Conservation (phyloP, 2,329 filamentous ascomycete species). For the Apiospora marii region DNA sequence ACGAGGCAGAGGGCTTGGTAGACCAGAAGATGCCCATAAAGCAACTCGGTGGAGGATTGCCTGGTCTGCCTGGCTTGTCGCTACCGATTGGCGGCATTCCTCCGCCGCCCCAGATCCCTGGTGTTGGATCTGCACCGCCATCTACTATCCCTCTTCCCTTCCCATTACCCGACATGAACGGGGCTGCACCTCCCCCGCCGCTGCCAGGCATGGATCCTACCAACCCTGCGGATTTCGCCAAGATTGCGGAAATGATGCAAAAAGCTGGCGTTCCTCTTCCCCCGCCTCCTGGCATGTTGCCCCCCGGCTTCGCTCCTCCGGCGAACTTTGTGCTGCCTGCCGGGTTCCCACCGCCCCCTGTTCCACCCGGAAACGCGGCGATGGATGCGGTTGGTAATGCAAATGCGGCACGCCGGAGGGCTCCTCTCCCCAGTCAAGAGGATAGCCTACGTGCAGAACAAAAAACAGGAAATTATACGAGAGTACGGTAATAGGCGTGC, state of each 20-base stretch:
- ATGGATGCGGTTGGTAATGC: slow-evolving; percentile 30
- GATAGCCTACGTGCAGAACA: slow-evolving; percentile 84
- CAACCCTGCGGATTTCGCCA: slow-evolving; percentile 67
- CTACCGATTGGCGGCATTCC: slow-evolving; percentile 49
- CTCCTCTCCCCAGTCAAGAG: slow-evolving; percentile 82
- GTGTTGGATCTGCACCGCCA: slow-evolving; percentile 39
- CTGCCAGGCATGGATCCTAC: slow-evolving; percentile 62
- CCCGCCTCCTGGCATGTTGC: slow-evolving; percentile 58
- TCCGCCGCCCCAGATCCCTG: slow-evolving; percentile 42
- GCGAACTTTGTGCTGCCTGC: slow-evolving; percentile 51
- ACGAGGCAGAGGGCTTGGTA: slow-evolving; percentile 90
- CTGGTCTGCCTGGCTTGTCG: slow-evolving; percentile 58
- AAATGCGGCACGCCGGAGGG: slow-evolving; percentile 56
- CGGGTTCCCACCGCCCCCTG: slow-evolving; percentile 51
- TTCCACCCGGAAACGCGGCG: slow-evolving; percentile 40
- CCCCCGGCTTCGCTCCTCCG: slow-evolving; percentile 56
- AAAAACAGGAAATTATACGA: slow-evolving; percentile 67
- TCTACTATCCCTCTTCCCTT: slow-evolving; percentile 57
- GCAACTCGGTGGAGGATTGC: slow-evolving; percentile 64
- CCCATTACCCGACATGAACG: slow-evolving; percentile 54
- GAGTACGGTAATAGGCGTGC: slow-evolving; percentile 49
- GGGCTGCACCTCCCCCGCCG: slow-evolving; percentile 53
- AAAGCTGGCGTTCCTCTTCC: slow-evolving; percentile 70
- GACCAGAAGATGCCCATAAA: slow-evolving; percentile 84
- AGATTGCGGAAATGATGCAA: slow-evolving; percentile 70